A percentile compares a stretch with the other conserved stretches of the same genome.
These are phyloP conservation scores for Apostasia shenzhenica DNA, from an alignment of 106 monocot genomes.

Conservation along the genomic window DNA sequence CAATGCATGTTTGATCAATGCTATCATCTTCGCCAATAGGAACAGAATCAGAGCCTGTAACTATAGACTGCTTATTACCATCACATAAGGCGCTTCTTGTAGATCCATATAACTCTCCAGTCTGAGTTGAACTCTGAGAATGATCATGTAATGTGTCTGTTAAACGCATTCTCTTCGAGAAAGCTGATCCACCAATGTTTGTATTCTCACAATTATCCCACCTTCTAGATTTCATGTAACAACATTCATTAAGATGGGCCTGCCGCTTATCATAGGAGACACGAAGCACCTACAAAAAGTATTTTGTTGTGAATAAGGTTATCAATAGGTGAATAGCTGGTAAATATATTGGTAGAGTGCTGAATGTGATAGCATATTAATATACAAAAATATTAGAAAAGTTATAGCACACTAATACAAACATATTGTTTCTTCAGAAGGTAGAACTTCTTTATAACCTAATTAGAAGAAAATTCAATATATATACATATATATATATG, in stretches of 20 bases:
- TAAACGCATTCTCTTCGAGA: slow-evolving; percentile 39
- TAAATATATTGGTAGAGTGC: too few species aligned
- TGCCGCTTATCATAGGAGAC: slow-evolving; percentile 45
- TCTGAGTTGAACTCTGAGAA: slow-evolving; percentile 2
- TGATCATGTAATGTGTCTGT: slow-evolving; percentile 1
- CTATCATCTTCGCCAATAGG: slow-evolving; percentile 10
- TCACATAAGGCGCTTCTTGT: not conserved
- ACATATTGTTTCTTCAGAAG: too few species aligned
- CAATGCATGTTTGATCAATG: slow-evolving; percentile 3
- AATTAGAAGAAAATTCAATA: slow-evolving; percentile 1
- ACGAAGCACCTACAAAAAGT: slow-evolving; percentile 58
- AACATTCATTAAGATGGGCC: slow-evolving; percentile 11
- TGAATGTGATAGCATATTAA: too few species aligned
- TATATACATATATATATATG: too few species aligned
- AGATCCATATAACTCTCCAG: slow-evolving; percentile 13
- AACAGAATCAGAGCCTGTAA: not conserved
- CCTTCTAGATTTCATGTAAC: slow-evolving; percentile 9
- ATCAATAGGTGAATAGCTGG: too few species aligned
- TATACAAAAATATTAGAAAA: too few species aligned
- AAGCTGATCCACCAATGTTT: slow-evolving; percentile 1
- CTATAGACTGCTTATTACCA: slow-evolving; percentile 13
- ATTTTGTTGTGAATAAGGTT: not conserved
- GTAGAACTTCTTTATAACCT: too few species aligned
- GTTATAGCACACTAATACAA: too few species aligned
- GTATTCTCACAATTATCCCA: slow-evolving; percentile 2